Evolutionary conservation across 23 red algal genomes (phyloP).

Genomic region (Agarophyton chilense): DNA sequence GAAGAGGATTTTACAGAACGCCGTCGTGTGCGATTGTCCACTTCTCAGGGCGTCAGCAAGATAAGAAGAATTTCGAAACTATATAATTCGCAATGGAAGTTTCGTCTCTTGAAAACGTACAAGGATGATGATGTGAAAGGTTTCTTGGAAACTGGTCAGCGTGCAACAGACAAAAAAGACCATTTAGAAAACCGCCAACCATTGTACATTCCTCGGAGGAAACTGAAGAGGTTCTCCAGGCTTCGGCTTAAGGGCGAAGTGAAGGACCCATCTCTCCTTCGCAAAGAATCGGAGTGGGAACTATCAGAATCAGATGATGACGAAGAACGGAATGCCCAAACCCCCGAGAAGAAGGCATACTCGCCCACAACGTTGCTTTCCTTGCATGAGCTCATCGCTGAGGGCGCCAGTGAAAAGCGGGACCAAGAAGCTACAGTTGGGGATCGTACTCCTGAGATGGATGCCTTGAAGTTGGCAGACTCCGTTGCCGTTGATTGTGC

Average conservation of each 20-base stretch:
- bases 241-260: constrained; percentile 9
- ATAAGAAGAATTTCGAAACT: background rate
- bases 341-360: background rate
- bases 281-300: background rate
- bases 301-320: constrained; percentile 16
- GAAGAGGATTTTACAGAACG: constrained; percentile 58
- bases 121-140: background rate
- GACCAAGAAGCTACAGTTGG: too few relatives aligned
- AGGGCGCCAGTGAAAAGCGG: background rate
- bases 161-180: background rate
- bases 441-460: background rate
- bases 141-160: background rate
- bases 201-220: constrained; percentile 38
- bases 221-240: constrained; percentile 19
- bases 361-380: background rate
- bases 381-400: background rate
- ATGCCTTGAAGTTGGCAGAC: constrained; percentile 37
- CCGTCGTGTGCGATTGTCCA: background rate
- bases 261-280: background rate
- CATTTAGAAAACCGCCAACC: background rate
- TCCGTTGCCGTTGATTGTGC: constrained; percentile 72
- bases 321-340: background rate
- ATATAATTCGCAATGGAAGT: background rate
- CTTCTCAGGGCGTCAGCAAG: constrained; percentile 16
- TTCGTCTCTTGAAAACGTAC: background rate